Evolutionary conservation across 1,139 yeast genomes (phyloP).

Genomic region (Schizosaccharomyces versatilis): DNA sequence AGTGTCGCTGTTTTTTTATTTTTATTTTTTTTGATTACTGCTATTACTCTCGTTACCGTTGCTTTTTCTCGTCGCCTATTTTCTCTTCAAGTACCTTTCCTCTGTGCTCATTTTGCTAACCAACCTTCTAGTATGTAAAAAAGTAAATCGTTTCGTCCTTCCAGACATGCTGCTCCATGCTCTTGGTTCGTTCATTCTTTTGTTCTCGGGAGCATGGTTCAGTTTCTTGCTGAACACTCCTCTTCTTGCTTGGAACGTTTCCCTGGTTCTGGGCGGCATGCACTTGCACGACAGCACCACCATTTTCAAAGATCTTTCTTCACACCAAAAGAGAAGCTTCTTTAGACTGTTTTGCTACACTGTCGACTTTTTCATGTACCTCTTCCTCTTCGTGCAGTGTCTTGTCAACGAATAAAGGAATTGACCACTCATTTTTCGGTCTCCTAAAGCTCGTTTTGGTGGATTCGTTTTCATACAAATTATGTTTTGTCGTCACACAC

Average conservation of each 20-base stretch:
- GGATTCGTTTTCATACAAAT: neutral
- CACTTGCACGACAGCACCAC: slow-evolving; percentile 91
- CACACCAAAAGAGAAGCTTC: slow-evolving; percentile 81
- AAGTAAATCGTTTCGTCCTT: slow-evolving; percentile 61
- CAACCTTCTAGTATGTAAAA: slow-evolving; percentile 37
- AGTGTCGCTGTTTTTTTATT: no score
- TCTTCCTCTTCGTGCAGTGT: slow-evolving; percentile 21
- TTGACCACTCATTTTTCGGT: neutral
- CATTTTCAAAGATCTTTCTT: slow-evolving; percentile 79
- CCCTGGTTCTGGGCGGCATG: slow-evolving; percentile 36
- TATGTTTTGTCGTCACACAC: neutral
- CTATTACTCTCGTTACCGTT: neutral
- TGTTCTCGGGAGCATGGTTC: slow-evolving; percentile 84
- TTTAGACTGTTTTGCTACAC: slow-evolving; percentile 79
- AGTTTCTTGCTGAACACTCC: slow-evolving; percentile 72
- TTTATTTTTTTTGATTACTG: neutral
- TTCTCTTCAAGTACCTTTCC: neutral
- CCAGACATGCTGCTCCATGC: slow-evolving; percentile 86
- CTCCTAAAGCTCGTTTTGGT: neutral
- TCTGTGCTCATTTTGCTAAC: no score
- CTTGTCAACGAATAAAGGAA: neutral
- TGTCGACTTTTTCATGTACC: slow-evolving; percentile 79
- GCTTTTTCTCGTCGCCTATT: neutral
- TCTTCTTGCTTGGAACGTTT: slow-evolving; percentile 55
- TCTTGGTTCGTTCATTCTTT: slow-evolving; percentile 39